Evolutionary conservation across 495 filamentous ascomycete genomes (phyloP), one percentile per base, ranked within the genome.

Genomic region (Podospora australis): DNA sequence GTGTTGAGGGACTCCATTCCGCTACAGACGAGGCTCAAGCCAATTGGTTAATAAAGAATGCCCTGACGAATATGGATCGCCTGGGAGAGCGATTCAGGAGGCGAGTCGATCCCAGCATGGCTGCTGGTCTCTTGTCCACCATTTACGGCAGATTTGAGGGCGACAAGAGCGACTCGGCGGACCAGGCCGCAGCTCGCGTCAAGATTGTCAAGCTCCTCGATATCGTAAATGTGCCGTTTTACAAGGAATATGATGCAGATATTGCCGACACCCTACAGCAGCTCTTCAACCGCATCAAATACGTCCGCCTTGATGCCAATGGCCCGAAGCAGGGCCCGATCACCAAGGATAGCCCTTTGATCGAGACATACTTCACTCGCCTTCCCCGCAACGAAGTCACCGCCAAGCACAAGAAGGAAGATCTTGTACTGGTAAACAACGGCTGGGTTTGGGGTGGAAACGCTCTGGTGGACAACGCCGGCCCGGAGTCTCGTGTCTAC

Each of bases 371-470:
- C 70, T 99, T 99, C 69, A 96, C 91, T 4, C 82, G 94, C 13
- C 78, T 99, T 19, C 88, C 92, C 2, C 60, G 74, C 24, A 95
- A 95, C 52, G 80, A 85, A 5, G 75, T 73, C 23, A 96, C 94
- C 0, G 77, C 78, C 51, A 83, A 87, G 63, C 83, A 95, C 58
- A 80, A 81, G 35, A 72, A 80, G 2, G 86, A 86, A 48, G 81
- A 86, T 39, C 69, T 97, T 26, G 87, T 88, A 3, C 68, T 99
- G 14, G 90, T 84, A 24, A 96, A 96, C 68, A 99, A 99, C 61
- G 94, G 94, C 48, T 99, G 94, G 94, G 88, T 97, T 16, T 99
- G 94, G 94, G 89, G 87, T 52, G 90, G 92, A 11, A 89, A 95
- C 60, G 90, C 89, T 0, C 78, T 97, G 67, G 80, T 85, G 20